Evolutionary conservation across 75 land plant genomes (phyloP).

Genomic region (Cryptomeria japonica): DNA sequence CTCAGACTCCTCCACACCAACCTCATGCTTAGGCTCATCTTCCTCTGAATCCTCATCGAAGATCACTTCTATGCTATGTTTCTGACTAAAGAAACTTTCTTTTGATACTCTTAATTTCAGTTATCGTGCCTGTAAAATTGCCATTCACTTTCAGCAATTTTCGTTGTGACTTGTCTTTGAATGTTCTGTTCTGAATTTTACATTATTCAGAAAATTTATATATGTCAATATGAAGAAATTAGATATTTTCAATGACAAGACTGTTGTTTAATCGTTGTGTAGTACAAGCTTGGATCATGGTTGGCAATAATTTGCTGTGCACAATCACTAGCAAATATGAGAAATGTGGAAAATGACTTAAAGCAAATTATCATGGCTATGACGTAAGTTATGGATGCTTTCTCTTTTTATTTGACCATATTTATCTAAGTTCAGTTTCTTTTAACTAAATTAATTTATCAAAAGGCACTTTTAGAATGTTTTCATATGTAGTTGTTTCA

Average conservation of each 20-base stretch:
- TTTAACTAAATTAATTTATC: neutral
- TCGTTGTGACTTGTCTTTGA: neutral
- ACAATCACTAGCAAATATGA: conserved; percentile 86
- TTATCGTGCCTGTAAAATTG: neutral
- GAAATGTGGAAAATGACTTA: conserved; percentile 76
- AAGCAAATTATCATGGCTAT: conserved; percentile 94
- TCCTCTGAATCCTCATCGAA: no score
- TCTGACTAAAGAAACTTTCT: no score
- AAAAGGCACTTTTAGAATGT: neutral
- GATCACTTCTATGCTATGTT: no score
- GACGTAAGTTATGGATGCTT: conserved; percentile 58
- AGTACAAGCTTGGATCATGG: conserved; percentile 93
- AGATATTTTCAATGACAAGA: neutral
- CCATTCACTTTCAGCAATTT: neutral
- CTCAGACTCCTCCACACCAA: no score
- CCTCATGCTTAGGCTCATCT: no score
- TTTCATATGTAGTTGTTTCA: neutral
- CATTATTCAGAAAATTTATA: neutral
- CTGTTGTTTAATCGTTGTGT: conserved; percentile 20
- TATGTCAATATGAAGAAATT: neutral
- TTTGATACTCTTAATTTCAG: neutral
- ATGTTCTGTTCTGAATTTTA: neutral
- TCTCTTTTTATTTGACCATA: neutral
- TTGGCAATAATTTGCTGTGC: conserved; percentile 85
- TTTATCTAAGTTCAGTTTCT: neutral